phyloP scores from a whole-genome alignment of 208 protist genomes.

The Balamuthia mandrillaris region DNA sequence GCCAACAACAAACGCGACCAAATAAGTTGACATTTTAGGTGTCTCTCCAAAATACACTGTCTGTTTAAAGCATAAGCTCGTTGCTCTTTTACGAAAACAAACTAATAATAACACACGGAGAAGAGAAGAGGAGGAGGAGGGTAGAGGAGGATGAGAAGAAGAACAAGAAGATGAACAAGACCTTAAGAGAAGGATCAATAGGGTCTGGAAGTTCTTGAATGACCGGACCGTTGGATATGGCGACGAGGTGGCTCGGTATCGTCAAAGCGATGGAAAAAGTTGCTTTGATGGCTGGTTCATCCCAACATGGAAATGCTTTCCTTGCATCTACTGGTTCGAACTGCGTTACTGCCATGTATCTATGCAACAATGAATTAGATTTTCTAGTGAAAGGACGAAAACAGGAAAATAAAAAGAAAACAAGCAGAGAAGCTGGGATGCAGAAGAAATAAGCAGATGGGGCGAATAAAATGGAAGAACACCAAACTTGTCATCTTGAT shows the following conservation, averaged over 20 bases:
- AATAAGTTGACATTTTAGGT: conserved; percentile 82
- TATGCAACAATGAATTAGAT: not conserved
- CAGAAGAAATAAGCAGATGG: too few species aligned
- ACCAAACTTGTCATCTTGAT: conserved; percentile 22
- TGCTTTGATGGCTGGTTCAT: conserved; percentile 89
- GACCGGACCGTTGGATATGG: conserved; percentile 84
- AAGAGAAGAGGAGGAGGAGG: too few species aligned
- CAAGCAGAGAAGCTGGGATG: too few species aligned
- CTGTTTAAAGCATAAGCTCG: too few species aligned
- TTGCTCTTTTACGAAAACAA: too few species aligned
- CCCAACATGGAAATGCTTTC: conserved; percentile 88
- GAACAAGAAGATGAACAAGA: too few species aligned
- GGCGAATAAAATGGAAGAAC: too few species aligned
- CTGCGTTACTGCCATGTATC: conserved; percentile 33
- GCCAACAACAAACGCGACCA: conserved; percentile 85
- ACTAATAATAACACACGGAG: too few species aligned
- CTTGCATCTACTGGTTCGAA: conserved; percentile 72
- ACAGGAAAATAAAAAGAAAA: not conserved
- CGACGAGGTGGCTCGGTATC: conserved; percentile 66
- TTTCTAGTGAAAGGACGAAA: not conserved
- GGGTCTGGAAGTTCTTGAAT: too few species aligned
- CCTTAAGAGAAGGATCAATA: too few species aligned
- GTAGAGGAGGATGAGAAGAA: too few species aligned
- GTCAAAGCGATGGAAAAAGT: conserved; percentile 85
- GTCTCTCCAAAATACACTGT: conserved; percentile 36